Evolutionary conservation across 106 monocot genomes (phyloP), one percentile per base, ranked within the genome.

Genomic region (Ottelia alismoides): DNA sequence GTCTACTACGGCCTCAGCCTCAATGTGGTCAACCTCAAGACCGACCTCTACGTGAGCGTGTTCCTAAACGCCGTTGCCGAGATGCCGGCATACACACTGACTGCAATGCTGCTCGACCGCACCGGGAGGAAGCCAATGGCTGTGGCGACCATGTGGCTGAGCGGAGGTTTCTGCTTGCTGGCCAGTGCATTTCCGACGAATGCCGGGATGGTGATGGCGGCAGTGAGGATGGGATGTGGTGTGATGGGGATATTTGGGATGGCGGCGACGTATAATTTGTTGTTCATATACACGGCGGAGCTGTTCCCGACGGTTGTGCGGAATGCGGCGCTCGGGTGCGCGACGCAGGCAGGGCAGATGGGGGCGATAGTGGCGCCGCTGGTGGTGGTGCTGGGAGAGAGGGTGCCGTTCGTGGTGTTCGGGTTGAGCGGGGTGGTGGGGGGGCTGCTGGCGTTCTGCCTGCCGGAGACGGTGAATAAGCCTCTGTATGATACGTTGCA

Each of bases 1-100:
- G 83, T 88, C 1, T 93, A 93, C 77, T 93, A 84, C 58, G 83
- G 88, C 32, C 74, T 93, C 25, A 93, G 65, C 74, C 80, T 93
- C 44, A 93, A 93, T 60, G 88, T 93, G 19, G 88, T 81, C 48
- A 93, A 93, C 53, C 77, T 93, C 50, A 72, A 72, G 49, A 93
- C 83, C 17, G 79, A 84, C 59, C 58, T 88, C 28, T 78, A 93
- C 62, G 53, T 83, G 22, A 88, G 60, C 51, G 93, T 93, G 10
- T 2, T 73, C 25, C 64, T 88, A 25, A 93, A 93, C 31, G 53
- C 88, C 14, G 25, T 92, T 1, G 53, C 78, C 2, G 88, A 93
- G 70, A 70, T 88, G 76, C 88, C 88, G 3, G 87, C 93, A 1
- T 84, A 62, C 50, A 0, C 68, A 9, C 66, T 88, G 23, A 88